phyloP scores from a whole-genome alignment of 371 early-diverging fungal genomes.

The Mucor velutinosus region DNA sequence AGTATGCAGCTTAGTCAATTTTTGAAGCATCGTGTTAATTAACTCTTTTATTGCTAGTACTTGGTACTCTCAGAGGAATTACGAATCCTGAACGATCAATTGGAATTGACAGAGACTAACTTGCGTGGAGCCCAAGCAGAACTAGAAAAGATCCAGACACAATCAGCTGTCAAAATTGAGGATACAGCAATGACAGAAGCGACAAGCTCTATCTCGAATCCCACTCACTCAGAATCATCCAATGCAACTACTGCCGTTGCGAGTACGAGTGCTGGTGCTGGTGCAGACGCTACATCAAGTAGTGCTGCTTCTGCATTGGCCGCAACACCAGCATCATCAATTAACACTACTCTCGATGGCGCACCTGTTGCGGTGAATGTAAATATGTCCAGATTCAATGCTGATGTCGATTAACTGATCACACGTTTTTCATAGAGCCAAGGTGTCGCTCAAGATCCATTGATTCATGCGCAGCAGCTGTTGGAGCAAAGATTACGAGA shows the following conservation, averaged over 20 bases:
- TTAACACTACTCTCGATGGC: background rate
- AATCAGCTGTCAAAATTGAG: constrained; percentile 5
- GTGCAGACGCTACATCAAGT: background rate
- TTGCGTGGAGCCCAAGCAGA: constrained; percentile 16
- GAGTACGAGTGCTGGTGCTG: background rate
- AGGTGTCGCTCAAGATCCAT: constrained; percentile 18
- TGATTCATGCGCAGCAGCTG: constrained; percentile 25
- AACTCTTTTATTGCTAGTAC: constrained; percentile 5
- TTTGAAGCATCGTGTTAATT: background rate
- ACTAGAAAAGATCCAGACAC: constrained; percentile 8
- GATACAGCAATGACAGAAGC: constrained; percentile 1
- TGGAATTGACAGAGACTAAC: constrained; percentile 13
- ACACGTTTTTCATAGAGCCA: background rate
- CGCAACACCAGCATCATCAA: constrained; percentile 1
- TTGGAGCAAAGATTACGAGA: constrained; percentile 36
- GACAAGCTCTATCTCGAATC: background rate
- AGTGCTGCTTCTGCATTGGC: background rate
- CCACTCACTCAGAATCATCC: background rate
- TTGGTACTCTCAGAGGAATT: constrained; percentile 26
- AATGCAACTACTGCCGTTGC: background rate
- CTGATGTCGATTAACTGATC: background rate
- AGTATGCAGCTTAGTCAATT: background rate
- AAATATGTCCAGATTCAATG: background rate
- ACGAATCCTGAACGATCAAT: constrained; percentile 13
- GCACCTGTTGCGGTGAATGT: background rate